A percentile compares a stretch with the other conserved stretches of the same genome.
Evolutionary conservation across 495 filamentous ascomycete genomes (phyloP).

Genomic region (Lasiosphaeria ovina): DNA sequence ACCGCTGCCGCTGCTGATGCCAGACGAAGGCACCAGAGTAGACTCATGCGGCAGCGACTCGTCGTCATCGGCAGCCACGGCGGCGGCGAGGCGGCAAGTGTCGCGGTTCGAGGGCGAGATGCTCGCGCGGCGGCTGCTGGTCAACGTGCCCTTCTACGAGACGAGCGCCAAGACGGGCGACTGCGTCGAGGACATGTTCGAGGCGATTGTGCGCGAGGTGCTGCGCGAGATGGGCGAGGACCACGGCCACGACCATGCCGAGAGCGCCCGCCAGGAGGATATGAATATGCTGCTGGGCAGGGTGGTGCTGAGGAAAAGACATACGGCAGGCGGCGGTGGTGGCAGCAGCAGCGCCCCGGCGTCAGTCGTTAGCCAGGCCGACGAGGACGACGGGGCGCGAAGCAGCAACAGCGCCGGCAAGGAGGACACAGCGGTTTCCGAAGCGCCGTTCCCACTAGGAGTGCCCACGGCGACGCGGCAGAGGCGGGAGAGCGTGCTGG

Average conservation of each 20-base stretch:
- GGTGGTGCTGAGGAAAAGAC: neutral
- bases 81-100: slow-evolving; percentile 18
- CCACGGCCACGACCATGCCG: too few relatives aligned
- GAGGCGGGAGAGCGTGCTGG: slow-evolving; percentile 17
- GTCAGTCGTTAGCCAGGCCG: too few relatives aligned
- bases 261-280: neutral
- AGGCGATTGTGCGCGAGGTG: slow-evolving; percentile 23
- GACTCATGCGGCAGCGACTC: slow-evolving; percentile 7
- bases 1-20: neutral
- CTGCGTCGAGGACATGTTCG: slow-evolving; percentile 28
- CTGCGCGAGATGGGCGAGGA: slow-evolving; percentile 17
- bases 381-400: too few relatives aligned
- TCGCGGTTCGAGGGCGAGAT: slow-evolving; percentile 21
- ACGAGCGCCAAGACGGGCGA: slow-evolving; percentile 28
- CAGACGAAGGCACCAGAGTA: slow-evolving; percentile 9
- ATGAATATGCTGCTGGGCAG: neutral
- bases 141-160: slow-evolving; percentile 24
- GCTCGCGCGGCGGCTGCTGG: slow-evolving; percentile 15
- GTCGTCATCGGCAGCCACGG: neutral
- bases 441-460: neutral
- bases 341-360: too few relatives aligned
- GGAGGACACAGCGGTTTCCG: neutral
- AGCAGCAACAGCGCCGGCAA: too few relatives aligned
- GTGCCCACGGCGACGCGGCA: neutral
- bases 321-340: neutral